These are phyloP conservation scores for Zygosaccharomyces siamensis DNA, from an alignment of 805 yeast species.

Conservation along the genomic window DNA sequence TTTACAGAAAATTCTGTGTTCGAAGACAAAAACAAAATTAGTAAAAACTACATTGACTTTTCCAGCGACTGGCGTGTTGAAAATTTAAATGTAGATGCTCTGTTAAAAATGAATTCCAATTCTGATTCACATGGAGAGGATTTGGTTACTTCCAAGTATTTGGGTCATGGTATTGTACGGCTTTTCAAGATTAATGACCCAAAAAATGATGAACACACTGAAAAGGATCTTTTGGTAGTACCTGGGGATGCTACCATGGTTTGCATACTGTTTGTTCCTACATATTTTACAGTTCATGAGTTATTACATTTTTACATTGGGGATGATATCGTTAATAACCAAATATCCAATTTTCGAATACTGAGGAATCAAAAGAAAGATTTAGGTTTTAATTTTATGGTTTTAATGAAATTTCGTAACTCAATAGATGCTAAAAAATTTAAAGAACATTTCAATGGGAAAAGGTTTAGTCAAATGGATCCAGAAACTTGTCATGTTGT, in stretches of 20 bases:
- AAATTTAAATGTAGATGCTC: constrained; percentile 7
- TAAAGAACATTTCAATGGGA: constrained; percentile 63
- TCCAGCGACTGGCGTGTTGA: constrained; percentile 20
- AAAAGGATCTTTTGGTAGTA: constrained; percentile 24
- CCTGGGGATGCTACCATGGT: constrained; percentile 62
- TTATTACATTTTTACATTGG: constrained; percentile 62
- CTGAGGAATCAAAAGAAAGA: constrained; percentile 55
- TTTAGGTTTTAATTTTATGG: constrained; percentile 59
- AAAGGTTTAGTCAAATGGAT: constrained; percentile 78
- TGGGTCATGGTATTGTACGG: constrained; percentile 72
- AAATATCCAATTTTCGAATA: constrained; percentile 67
- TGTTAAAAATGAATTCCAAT: constrained; percentile 7
- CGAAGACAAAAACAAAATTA: background rate
- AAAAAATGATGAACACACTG: constrained; percentile 18
- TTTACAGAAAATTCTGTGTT: constrained; percentile 8
- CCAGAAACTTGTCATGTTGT: constrained; percentile 81
- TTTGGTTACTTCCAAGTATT: constrained; percentile 45
- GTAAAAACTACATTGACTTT: background rate
- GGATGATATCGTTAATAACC: constrained; percentile 52
- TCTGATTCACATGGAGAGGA: constrained; percentile 14
- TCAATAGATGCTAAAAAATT: constrained; percentile 56
- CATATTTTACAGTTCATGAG: constrained; percentile 82
- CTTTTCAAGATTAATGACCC: constrained; percentile 53
- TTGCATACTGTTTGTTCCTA: constrained; percentile 80
- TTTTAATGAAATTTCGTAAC: constrained; percentile 65